Evolutionary conservation across 2,329 filamentous ascomycete genomes (phyloP).

Genomic region (Aspergillus bombycis): DNA sequence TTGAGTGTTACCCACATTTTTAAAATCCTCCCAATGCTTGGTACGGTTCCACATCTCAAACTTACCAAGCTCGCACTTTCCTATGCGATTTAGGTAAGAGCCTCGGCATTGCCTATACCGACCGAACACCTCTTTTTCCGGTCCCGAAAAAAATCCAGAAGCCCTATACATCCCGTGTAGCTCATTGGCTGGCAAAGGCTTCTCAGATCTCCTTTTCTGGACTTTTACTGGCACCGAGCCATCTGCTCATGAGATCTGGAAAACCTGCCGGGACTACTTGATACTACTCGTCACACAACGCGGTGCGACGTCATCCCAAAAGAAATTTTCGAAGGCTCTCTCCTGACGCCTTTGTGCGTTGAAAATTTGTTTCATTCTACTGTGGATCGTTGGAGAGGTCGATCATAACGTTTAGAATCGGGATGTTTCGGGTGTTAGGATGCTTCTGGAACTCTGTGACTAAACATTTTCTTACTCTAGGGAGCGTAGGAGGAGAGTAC

Average conservation of each 20-base stretch:
- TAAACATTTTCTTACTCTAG: neutral
- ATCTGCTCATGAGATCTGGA: neutral
- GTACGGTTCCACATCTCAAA: conserved; percentile 1
- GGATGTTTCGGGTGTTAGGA: neutral
- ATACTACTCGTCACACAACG: neutral
- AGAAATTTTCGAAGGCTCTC: no score
- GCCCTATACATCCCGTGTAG: neutral
- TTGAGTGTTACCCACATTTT: neutral
- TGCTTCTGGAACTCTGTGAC: neutral
- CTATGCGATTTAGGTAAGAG: neutral
- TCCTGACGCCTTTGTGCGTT: neutral
- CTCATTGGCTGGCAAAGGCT: neutral
- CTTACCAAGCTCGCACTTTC: neutral
- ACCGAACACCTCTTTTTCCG: neutral
- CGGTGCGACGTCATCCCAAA: neutral
- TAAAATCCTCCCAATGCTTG: neutral
- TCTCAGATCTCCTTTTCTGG: neutral
- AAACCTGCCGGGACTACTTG: neutral
- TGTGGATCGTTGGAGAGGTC: neutral
- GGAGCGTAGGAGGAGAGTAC: neutral
- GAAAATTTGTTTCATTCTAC: neutral
- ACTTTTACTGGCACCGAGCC: neutral
- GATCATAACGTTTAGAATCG: neutral
- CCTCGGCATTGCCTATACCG: neutral
- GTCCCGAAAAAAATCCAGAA: neutral